phyloP scores from a whole-genome alignment of 2,329 filamentous ascomycete genomes.

The Colletotrichum graminicola region DNA sequence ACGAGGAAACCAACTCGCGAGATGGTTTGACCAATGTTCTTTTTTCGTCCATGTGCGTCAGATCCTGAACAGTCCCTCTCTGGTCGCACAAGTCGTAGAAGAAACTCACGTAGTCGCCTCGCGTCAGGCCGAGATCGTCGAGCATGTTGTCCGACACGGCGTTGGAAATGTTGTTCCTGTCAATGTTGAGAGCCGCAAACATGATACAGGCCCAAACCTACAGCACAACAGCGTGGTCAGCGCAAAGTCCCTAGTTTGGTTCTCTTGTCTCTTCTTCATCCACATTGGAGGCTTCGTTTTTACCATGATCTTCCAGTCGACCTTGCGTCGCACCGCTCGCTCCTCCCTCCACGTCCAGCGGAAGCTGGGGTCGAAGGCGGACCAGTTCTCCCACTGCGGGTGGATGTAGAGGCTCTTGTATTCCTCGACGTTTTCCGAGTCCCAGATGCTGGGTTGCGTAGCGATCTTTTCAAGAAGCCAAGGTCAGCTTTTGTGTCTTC shows the following conservation, averaged over 20 bases:
- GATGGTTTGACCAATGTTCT: conserved; percentile 67
- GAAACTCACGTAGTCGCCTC: conserved; percentile 48
- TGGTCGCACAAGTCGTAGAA: background rate
- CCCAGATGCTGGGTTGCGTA: conserved; percentile 54
- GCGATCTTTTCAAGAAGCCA: conserved; percentile 45
- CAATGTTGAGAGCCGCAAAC: conserved; percentile 46
- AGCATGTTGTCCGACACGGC: conserved; percentile 50
- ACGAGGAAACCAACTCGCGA: conserved; percentile 66
- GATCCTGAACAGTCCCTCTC: background rate
- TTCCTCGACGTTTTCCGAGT: conserved; percentile 52
- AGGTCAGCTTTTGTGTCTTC: conserved; percentile 31
- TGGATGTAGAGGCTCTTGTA: conserved; percentile 53
- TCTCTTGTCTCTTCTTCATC: too few species aligned
- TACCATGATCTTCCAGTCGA: conserved; percentile 54
- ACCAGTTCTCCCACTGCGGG: conserved; percentile 53
- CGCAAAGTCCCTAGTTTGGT: too few species aligned
- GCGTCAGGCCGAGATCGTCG: conserved; percentile 54
- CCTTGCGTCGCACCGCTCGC: conserved; percentile 46
- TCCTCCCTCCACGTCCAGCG: conserved; percentile 53
- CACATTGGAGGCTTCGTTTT: background rate
- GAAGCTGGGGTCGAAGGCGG: conserved; percentile 49
- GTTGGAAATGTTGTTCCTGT: conserved; percentile 45
- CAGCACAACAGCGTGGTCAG: too few species aligned
- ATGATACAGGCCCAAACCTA: conserved; percentile 49
- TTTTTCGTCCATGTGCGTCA: conserved; percentile 19